Percentiles rank a stretch among this genome's conserved stretches.
Conservation (phyloP, 2,329 filamentous ascomycete species). For the Aspergillus transmontanensis region DNA sequence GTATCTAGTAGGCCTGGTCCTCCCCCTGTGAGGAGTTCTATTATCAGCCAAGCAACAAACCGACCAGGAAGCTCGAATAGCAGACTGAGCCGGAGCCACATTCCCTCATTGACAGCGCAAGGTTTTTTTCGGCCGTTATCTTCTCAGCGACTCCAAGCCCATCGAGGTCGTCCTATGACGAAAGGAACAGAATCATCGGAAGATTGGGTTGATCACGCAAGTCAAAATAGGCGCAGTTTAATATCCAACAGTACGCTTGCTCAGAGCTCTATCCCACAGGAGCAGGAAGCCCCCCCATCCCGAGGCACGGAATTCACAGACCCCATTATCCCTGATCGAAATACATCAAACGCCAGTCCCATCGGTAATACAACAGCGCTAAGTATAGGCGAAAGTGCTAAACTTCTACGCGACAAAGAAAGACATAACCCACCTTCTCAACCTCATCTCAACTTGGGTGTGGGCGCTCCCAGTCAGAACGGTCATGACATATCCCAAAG, state of each 20-base stretch:
- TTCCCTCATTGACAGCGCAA: slow-evolving; percentile 82
- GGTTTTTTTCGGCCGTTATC: slow-evolving; percentile 98
- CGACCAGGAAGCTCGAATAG: slow-evolving; percentile 62
- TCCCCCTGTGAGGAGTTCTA: slow-evolving; percentile 41
- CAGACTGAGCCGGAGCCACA: slow-evolving; percentile 78
- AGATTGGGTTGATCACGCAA: slow-evolving; percentile 48
- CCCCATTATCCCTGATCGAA: slow-evolving; percentile 68
- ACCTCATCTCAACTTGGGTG: slow-evolving; percentile 61
- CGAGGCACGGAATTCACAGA: slow-evolving; percentile 81
- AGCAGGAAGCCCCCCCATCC: slow-evolving; percentile 66
- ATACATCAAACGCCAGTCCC: slow-evolving; percentile 74
- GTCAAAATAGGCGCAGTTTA: slow-evolving; percentile 61
- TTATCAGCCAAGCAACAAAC: slow-evolving; percentile 47
- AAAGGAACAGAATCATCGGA: slow-evolving; percentile 42
- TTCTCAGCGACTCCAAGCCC: slow-evolving; percentile 89
- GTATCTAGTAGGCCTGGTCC: slow-evolving; percentile 58
- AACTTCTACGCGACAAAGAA: slow-evolving; percentile 67
- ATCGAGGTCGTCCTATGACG: slow-evolving; percentile 62
- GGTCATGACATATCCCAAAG: slow-evolving; percentile 63
- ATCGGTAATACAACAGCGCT: slow-evolving; percentile 60
- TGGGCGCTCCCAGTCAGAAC: slow-evolving; percentile 58
- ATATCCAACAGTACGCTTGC: slow-evolving; percentile 55
- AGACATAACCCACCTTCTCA: slow-evolving; percentile 35
- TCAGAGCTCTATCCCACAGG: slow-evolving; percentile 40
- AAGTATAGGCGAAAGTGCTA: slow-evolving; percentile 75